Conservation (phyloP, 768 basidiomycete genomes). For the Podaxis sp. region DNA sequence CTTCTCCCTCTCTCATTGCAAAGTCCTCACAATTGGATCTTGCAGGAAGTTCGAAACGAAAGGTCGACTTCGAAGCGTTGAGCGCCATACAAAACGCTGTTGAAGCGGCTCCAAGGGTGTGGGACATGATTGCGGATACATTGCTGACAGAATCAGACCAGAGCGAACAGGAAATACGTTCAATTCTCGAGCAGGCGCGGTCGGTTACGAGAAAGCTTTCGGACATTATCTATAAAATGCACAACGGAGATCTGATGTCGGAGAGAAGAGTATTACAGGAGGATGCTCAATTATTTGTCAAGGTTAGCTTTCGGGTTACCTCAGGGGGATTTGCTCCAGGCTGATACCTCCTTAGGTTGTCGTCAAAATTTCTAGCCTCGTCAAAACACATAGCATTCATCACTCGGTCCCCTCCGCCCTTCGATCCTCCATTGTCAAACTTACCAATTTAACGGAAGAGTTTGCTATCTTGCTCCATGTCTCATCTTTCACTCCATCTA, state of each 20-base stretch:
- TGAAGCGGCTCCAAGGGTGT: conserved; percentile 77
- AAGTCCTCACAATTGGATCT: conserved; percentile 44
- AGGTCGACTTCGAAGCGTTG: conserved; percentile 78
- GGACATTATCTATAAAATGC: conserved; percentile 56
- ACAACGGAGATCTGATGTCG: conserved; percentile 51
- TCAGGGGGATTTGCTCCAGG: background rate
- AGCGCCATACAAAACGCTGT: conserved; percentile 79
- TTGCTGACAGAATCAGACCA: conserved; percentile 42
- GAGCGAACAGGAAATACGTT: conserved; percentile 52
- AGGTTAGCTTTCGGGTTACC: conserved; percentile 47
- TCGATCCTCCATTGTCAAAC: conserved; percentile 67
- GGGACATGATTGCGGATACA: conserved; percentile 78
- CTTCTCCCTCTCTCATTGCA: conserved; percentile 38
- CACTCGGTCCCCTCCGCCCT: conserved; percentile 55
- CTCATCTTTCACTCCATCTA: conserved; percentile 72
- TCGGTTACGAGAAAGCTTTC: conserved; percentile 62
- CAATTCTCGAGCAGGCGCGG: conserved; percentile 61
- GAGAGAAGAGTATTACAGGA: conserved; percentile 69
- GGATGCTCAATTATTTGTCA: conserved; percentile 79
- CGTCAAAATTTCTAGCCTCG: conserved; percentile 69
- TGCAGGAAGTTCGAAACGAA: conserved; percentile 53
- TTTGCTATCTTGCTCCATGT: conserved; percentile 85
- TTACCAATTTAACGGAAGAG: conserved; percentile 85
- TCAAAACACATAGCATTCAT: conserved; percentile 65
- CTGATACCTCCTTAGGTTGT: conserved; percentile 50